phyloP scores from a whole-genome alignment of 2,329 filamentous ascomycete genomes.

The Ophiostoma australiae region DNA sequence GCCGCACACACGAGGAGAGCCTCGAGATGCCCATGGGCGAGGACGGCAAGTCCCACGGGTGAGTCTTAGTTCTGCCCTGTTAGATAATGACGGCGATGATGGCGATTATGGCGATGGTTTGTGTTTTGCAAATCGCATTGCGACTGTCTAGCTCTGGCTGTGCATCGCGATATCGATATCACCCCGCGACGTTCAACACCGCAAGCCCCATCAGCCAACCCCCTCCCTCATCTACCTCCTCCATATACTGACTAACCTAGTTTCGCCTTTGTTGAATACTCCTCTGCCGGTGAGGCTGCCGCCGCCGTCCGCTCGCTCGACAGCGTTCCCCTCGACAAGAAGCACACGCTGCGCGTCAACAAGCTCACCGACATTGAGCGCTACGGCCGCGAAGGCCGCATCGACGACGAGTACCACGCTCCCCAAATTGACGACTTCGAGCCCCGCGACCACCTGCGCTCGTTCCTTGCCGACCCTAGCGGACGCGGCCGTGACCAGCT shows the following conservation, averaged over 20 bases:
- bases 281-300: constrained; percentile 80
- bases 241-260: constrained; percentile 42
- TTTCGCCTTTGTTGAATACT: constrained; percentile 96
- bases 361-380: constrained; percentile 97
- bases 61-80: constrained; percentile 29
- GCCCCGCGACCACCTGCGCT: constrained; percentile 91
- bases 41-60: constrained; percentile 81
- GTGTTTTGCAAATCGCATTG: background rate
- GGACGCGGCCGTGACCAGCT: constrained; percentile 89
- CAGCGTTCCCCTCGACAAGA: constrained; percentile 86
- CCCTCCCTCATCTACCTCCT: background rate
- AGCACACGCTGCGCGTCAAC: constrained; percentile 91
- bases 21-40: constrained; percentile 93
- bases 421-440: constrained; percentile 79
- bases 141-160: background rate
- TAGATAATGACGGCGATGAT: background rate
- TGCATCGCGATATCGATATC: background rate
- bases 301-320: constrained; percentile 87
- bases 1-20: constrained; percentile 77
- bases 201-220: background rate
- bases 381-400: constrained; percentile 85
- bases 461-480: constrained; percentile 78
- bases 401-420: constrained; percentile 83
- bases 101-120: background rate
- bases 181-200: background rate